Percentiles rank a stretch among this genome's conserved stretches.
These are phyloP conservation scores for Rhodotorula sp. DNA, from an alignment of 1,284 basidiomycete species.

Conservation along the genomic window DNA sequence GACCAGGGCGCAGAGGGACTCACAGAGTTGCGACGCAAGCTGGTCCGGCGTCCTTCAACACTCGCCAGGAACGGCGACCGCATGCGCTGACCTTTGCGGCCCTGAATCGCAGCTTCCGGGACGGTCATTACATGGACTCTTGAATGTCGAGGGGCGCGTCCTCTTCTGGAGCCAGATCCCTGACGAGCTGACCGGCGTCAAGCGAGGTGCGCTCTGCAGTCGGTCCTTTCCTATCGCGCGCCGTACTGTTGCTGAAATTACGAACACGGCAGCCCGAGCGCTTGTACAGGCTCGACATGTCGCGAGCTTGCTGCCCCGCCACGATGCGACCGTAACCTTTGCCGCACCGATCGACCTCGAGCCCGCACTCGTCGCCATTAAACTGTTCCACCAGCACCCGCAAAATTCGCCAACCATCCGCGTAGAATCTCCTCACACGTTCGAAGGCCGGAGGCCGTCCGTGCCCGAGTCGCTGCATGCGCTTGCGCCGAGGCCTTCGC, in stretches of 20 bases:
- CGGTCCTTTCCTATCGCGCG: neutral
- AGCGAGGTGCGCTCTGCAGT: constrained; percentile 21
- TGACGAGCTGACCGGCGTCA: constrained; percentile 15
- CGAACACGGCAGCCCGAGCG: constrained; percentile 12
- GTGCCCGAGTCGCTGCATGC: neutral
- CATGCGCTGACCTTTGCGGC: neutral
- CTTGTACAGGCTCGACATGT: constrained; percentile 26
- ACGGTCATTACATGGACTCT: constrained; percentile 14
- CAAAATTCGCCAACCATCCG: neutral
- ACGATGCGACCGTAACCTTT: neutral
- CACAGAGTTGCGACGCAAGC: neutral
- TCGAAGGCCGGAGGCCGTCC: neutral
- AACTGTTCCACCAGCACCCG: neutral
- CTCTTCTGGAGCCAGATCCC: constrained; percentile 21
- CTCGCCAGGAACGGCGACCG: neutral
- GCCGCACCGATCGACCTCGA: constrained; percentile 8
- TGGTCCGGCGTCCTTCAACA: neutral
- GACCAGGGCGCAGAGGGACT: neutral
- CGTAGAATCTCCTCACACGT: neutral
- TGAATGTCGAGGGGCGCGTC: constrained; percentile 6
- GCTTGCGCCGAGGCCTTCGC: neutral
- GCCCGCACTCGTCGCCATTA: neutral
- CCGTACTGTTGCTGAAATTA: neutral
- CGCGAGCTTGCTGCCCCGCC: neutral
- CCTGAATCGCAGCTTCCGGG: neutral